Conservation (phyloP, 2,329 filamentous ascomycete species). For the Fusarium anthophilum region DNA sequence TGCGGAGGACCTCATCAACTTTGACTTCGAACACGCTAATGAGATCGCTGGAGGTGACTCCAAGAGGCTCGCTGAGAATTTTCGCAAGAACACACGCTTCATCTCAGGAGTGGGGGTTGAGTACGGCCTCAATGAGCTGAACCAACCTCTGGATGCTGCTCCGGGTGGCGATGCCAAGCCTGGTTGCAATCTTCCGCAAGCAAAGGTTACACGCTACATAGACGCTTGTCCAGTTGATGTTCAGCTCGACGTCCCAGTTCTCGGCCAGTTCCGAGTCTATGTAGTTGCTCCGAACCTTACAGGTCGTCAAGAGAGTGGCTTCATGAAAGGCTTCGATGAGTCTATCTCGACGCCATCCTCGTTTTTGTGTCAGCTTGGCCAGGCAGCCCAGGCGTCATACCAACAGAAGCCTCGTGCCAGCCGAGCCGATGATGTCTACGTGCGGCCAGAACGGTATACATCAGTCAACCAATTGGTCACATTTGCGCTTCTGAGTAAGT, state of each 20-base stretch:
- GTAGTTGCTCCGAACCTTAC: slow-evolving; percentile 72
- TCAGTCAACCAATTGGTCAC: slow-evolving; percentile 74
- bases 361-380: slow-evolving; percentile 67
- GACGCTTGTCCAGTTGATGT: slow-evolving; percentile 82
- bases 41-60: slow-evolving; percentile 70
- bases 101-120: slow-evolving; percentile 77
- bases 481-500: slow-evolving; percentile 71
- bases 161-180: slow-evolving; percentile 58
- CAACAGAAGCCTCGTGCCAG: slow-evolving; percentile 63
- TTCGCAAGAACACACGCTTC: slow-evolving; percentile 74
- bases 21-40: slow-evolving; percentile 66
- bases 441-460: slow-evolving; percentile 75
- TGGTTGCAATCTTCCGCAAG: slow-evolving; percentile 68
- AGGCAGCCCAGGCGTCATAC: slow-evolving; percentile 69
- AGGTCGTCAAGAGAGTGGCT: slow-evolving; percentile 55
- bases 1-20: slow-evolving; percentile 66
- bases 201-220: slow-evolving; percentile 77
- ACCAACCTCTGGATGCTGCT: slow-evolving; percentile 51
- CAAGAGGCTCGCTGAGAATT: slow-evolving; percentile 71
- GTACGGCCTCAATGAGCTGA: slow-evolving; percentile 62
- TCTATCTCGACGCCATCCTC: slow-evolving; percentile 60
- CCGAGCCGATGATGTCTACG: slow-evolving; percentile 70
- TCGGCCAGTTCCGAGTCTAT: slow-evolving; percentile 81
- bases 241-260: slow-evolving; percentile 79
- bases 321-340: slow-evolving; percentile 67